These are phyloP conservation scores for Cairneyella variabilis DNA, from an alignment of 495 filamentous ascomycete genomes.

Conservation along the genomic window DNA sequence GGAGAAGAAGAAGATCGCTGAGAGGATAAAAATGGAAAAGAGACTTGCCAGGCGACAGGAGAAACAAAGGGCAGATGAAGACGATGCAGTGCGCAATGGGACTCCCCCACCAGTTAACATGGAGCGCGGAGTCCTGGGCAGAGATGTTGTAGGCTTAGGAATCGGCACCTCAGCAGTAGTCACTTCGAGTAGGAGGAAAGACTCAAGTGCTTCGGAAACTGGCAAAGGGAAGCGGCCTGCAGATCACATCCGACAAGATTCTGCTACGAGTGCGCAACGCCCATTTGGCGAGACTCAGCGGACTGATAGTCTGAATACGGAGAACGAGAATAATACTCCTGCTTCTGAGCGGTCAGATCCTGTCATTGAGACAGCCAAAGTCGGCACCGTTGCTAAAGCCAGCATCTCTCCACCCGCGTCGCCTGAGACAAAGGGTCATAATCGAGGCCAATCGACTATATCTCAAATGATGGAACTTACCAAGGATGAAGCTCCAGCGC, in stretches of 20 bases:
- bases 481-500: slow-evolving; percentile 14
- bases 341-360: slow-evolving; percentile 37
- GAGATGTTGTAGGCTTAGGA: slow-evolving; percentile 43
- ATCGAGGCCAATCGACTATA: slow-evolving; percentile 45
- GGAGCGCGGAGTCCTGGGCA: slow-evolving; percentile 49
- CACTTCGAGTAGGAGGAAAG: slow-evolving; percentile 43
- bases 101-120: slow-evolving; percentile 48
- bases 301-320: slow-evolving; percentile 21
- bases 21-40: slow-evolving; percentile 66
- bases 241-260: slow-evolving; percentile 11
- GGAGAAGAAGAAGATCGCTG: slow-evolving; percentile 67
- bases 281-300: slow-evolving; percentile 8
- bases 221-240: slow-evolving; percentile 22
- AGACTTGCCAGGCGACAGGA: slow-evolving; percentile 66
- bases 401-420: slow-evolving; percentile 55
- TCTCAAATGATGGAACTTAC: slow-evolving; percentile 51
- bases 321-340: slow-evolving; percentile 27
- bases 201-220: slow-evolving; percentile 34
- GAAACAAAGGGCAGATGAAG: slow-evolving; percentile 52
- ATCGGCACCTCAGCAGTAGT: slow-evolving; percentile 44
- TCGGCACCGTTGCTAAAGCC: slow-evolving; percentile 46
- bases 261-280: slow-evolving; percentile 7
- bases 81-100: slow-evolving; percentile 35
- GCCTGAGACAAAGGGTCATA: slow-evolving; percentile 38
- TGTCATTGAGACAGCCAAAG: slow-evolving; percentile 40